phyloP scores from a whole-genome alignment of 2,329 filamentous ascomycete species.

The Fusarium bulbicola region DNA sequence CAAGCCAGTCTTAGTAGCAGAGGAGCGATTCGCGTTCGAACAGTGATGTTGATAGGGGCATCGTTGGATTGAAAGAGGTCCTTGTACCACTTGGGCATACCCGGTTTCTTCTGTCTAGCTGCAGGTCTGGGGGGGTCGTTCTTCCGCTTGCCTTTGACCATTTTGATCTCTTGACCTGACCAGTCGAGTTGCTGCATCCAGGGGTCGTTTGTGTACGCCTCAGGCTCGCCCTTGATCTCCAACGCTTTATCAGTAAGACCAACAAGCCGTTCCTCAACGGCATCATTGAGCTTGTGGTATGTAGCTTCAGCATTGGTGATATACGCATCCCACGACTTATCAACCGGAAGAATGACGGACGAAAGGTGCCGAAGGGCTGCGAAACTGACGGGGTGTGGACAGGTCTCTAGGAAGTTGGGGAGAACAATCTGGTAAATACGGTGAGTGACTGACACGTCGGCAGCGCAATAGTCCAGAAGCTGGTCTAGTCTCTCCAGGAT shows the following conservation, averaged over 20 bases:
- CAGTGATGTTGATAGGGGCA: conserved; percentile 77
- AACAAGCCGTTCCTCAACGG: conserved; percentile 79
- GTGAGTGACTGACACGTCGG: conserved; percentile 92
- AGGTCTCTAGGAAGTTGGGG: conserved; percentile 86
- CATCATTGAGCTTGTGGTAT: conserved; percentile 79
- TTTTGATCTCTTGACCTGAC: conserved; percentile 90
- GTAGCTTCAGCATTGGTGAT: conserved; percentile 84
- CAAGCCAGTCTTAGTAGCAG: conserved; percentile 84
- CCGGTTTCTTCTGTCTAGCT: conserved; percentile 89
- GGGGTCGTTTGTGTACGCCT: conserved; percentile 80
- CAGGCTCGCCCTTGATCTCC: conserved; percentile 73
- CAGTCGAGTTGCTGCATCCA: conserved; percentile 96
- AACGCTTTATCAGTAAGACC: conserved; percentile 80
- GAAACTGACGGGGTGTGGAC: conserved; percentile 97
- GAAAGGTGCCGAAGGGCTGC: conserved; percentile 93
- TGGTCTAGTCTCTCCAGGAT: conserved; percentile 79
- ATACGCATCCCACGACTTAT: conserved; percentile 88
- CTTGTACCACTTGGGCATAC: conserved; percentile 97
- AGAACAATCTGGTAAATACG: conserved; percentile 95
- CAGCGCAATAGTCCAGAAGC: conserved; percentile 91
- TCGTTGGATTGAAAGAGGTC: conserved; percentile 79
- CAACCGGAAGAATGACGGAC: conserved; percentile 89
- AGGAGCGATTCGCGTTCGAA: conserved; percentile 87
- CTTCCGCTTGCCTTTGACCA: conserved; percentile 93
- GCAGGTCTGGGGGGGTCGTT: conserved; percentile 79